A percentile compares a stretch with the other conserved stretches of the same genome.
These are phyloP conservation scores for Acrodontium crateriforme DNA, from an alignment of 2,329 filamentous ascomycete species.

Conservation along the genomic window DNA sequence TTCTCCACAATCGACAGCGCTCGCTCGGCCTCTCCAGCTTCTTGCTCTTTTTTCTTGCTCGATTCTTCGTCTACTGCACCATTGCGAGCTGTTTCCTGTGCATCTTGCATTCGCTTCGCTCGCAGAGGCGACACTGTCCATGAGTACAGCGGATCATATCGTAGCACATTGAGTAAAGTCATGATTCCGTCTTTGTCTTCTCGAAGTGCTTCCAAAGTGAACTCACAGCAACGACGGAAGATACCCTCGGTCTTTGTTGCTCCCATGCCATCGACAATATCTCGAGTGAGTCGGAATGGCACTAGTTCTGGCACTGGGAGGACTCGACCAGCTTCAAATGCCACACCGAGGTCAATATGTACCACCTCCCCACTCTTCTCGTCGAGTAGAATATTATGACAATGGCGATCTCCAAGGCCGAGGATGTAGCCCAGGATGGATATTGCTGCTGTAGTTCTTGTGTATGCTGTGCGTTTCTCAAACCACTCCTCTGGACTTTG, in stretches of 20 bases:
- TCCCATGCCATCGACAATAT: conserved; percentile 95
- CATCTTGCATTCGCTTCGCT: conserved; percentile 53
- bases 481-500: conserved; percentile 95
- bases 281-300: conserved; percentile 84
- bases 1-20: conserved; percentile 88
- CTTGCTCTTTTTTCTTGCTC: conserved; percentile 33
- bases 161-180: conserved; percentile 92
- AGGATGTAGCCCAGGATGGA: conserved; percentile 84
- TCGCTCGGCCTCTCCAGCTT: conserved; percentile 71
- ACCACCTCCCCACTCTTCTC: conserved; percentile 82
- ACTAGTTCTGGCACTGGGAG: conserved; percentile 90
- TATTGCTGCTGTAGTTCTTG: conserved; percentile 82
- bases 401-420: conserved; percentile 85
- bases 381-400: conserved; percentile 92
- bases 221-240: conserved; percentile 95
- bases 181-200: conserved; percentile 95
- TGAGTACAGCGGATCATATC: conserved; percentile 94
- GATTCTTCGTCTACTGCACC: conserved; percentile 21
- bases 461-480: conserved; percentile 74
- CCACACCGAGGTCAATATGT: conserved; percentile 92
- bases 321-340: conserved; percentile 93
- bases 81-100: conserved; percentile 37
- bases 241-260: conserved; percentile 90
- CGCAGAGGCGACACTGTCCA: conserved; percentile 74
- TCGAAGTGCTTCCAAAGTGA: conserved; percentile 86